Evolutionary conservation across 495 filamentous ascomycete species (phyloP).

Genomic region (Penicillium daleae): DNA sequence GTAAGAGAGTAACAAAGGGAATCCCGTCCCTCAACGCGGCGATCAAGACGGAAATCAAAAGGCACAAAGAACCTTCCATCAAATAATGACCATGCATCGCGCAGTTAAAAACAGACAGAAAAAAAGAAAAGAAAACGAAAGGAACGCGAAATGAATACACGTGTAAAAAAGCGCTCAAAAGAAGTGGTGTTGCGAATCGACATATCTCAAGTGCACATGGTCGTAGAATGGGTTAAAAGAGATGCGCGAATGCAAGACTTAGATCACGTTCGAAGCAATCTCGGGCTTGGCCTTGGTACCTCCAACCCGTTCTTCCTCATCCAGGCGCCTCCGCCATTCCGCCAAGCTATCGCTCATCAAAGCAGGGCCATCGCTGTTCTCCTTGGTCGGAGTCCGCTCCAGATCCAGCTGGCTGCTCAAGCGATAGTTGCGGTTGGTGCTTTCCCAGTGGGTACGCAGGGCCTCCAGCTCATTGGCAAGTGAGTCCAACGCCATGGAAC

Average conservation of each 20-base stretch:
- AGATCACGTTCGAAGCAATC: constrained; percentile 43
- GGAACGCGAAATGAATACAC: constrained; percentile 22
- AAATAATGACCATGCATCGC: constrained; percentile 28
- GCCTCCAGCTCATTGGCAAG: constrained; percentile 90
- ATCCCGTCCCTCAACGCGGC: constrained; percentile 24
- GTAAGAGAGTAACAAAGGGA: constrained; percentile 28
- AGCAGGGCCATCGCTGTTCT: constrained; percentile 47
- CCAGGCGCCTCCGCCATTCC: constrained; percentile 74
- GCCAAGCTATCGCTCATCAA: constrained; percentile 69
- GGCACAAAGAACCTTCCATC: constrained; percentile 21
- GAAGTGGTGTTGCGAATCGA: constrained; percentile 23
- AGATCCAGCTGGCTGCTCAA: constrained; percentile 85
- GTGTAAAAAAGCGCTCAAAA: constrained; percentile 28
- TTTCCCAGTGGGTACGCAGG: constrained; percentile 89
- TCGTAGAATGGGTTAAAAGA: constrained; percentile 24
- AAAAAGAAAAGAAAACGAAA: not conserved
- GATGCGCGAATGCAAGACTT: constrained; percentile 11
- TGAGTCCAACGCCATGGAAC: constrained; percentile 85
- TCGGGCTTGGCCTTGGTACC: constrained; percentile 26
- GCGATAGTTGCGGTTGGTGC: constrained; percentile 91
- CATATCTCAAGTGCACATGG: constrained; percentile 33
- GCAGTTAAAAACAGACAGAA: constrained; percentile 5
- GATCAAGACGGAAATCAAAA: constrained; percentile 16
- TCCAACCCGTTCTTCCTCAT: constrained; percentile 58
- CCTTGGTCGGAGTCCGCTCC: constrained; percentile 65